Evolutionary conservation across 306 rosid species (phyloP).

Genomic region (Nissolia schottii): DNA sequence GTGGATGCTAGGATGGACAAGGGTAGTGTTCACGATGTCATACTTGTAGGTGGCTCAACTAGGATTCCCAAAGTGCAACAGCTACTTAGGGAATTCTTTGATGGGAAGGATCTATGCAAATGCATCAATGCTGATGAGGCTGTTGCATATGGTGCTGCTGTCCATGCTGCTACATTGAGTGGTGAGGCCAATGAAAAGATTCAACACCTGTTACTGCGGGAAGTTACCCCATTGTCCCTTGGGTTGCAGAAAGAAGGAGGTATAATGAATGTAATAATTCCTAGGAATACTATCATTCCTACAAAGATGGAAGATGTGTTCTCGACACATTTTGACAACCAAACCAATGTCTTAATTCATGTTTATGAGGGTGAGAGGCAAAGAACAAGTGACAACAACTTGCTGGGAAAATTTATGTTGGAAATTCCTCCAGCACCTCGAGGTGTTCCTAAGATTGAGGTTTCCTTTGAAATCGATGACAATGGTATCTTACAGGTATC

Average conservation of each 20-base stretch:
- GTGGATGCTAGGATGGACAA: background rate
- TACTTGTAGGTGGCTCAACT: background rate
- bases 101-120: background rate
- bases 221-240: background rate
- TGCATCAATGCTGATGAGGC: background rate
- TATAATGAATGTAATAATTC: background rate
- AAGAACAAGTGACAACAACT: constrained; percentile 30
- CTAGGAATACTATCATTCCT: background rate
- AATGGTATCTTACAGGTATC: constrained; percentile 28
- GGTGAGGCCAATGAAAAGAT: background rate
- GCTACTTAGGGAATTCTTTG: background rate
- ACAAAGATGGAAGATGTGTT: constrained; percentile 25
- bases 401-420: constrained; percentile 30
- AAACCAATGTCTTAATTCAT: constrained; percentile 2
- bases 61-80: background rate
- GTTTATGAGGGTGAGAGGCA: constrained; percentile 57
- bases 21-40: background rate
- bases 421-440: constrained; percentile 38
- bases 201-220: background rate
- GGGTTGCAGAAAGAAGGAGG: background rate
- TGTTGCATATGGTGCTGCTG: background rate
- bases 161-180: background rate
- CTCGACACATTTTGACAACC: constrained; percentile 31
- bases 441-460: constrained; percentile 27
- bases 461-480: constrained; percentile 39